phyloP scores from a whole-genome alignment of 2,329 filamentous ascomycete genomes.

The Neonectria magnoliae region DNA sequence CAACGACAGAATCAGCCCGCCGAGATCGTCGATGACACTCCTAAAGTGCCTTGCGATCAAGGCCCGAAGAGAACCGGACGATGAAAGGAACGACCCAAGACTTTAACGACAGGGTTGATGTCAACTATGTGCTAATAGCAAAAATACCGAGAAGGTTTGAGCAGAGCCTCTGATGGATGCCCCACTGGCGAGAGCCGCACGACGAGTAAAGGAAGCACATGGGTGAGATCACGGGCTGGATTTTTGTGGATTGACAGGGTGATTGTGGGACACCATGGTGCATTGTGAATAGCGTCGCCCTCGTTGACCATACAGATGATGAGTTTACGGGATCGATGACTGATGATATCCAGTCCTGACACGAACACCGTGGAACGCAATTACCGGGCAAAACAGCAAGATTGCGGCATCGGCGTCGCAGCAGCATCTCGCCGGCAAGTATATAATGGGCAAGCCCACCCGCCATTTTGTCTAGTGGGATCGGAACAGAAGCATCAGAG shows the following conservation, averaged over 20 bases:
- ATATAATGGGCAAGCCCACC: conserved; percentile 17
- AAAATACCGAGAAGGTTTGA: conserved; percentile 25
- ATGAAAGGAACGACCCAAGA: conserved; percentile 13
- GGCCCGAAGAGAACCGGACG: conserved; percentile 13
- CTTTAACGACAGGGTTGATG: conserved; percentile 24
- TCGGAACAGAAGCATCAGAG: not conserved
- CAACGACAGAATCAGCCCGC: not conserved
- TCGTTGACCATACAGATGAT: conserved; percentile 21
- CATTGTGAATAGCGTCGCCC: conserved; percentile 18
- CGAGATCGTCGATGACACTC: not conserved
- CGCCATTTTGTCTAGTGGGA: conserved; percentile 5
- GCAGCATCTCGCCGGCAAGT: not conserved
- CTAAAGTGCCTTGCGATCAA: not conserved
- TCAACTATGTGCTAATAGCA: conserved; percentile 41
- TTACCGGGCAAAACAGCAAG: conserved; percentile 15
- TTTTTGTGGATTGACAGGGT: conserved; percentile 30
- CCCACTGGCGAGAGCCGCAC: conserved; percentile 32
- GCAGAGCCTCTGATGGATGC: conserved; percentile 34
- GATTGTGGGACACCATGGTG: conserved; percentile 20
- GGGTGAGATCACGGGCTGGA: conserved; percentile 19
- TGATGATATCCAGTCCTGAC: conserved; percentile 22
- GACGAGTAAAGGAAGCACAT: conserved; percentile 31
- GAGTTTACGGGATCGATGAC: conserved; percentile 20
- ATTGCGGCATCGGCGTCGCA: conserved; percentile 5
- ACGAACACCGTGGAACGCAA: conserved; percentile 9